Base-by-base conservation (phyloP, 2,329 filamentous ascomycete species). In the Thielaviopsis euricoi region DNA sequence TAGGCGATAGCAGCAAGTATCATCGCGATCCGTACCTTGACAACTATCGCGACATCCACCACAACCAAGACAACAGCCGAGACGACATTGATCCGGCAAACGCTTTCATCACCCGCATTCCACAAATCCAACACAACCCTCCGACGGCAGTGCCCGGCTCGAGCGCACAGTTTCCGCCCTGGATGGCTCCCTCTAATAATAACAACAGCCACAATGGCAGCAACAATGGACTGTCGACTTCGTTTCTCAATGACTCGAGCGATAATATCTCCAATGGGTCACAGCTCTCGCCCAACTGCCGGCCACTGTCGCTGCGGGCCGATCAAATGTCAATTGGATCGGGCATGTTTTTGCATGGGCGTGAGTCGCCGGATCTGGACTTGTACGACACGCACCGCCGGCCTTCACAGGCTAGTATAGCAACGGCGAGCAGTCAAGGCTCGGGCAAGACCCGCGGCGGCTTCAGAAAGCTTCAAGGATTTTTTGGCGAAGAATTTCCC, bases 401-500 rank as follows among this genome's bases (percentile, higher is more conserved):
- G 54, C 91, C 91, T 1, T 97, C 93, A 3, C 79, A 89, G 55
- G 89, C 89, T 46, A 96, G 90, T 70, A 83, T 90, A 62, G 89
- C 86, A 15, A 95, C 78, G 4, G 81, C 87, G 59, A 93, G 90
- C 70, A 95, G 91, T 66, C 81, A 87, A 63, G 87, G 87, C 37
- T 95, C 91, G 59, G 87, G 85, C 68, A 74, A 82, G 62, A 83
- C 81, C 61, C 77, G 85, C 60, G 82, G 83, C 64, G 82, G 86
- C 55, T 79, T 85, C 59, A 89, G 90, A 70, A 93, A 91, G 71
- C 76, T 95, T 62, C 87, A 93, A 67, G 87, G 86, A 49, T 91
- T 96, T 68, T 95, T 96, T 71, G 90, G 91, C 52, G 91, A 96
- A 65, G 90, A 95, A 67, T 89, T 87, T 69, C 81, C 82, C 60